Percentiles rank a stretch among this genome's conserved stretches.
Evolutionary conservation across 306 rosid species (phyloP).

Genomic region (Vigna trinervia): DNA sequence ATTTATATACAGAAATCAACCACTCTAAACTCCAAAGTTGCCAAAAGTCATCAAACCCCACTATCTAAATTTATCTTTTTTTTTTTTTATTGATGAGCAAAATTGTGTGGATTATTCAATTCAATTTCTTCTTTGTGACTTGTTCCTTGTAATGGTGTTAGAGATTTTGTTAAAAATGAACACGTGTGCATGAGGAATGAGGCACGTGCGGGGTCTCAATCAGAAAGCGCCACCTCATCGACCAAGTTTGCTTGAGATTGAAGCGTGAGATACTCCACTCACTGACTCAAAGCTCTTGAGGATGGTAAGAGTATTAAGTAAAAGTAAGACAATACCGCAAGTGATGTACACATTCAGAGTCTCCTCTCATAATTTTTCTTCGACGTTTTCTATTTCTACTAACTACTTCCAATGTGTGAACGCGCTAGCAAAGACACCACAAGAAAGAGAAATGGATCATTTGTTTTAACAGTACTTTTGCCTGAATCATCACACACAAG

Average conservation of each 20-base stretch:
- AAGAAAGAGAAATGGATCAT: neutral
- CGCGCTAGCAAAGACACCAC: neutral
- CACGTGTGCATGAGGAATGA: conserved; percentile 45
- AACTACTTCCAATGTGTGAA: conserved; percentile 19
- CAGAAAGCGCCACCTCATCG: conserved; percentile 68
- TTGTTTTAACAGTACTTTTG: neutral
- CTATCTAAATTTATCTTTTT: conserved; percentile 25
- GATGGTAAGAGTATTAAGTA: conserved; percentile 22
- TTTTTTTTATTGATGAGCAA: neutral
- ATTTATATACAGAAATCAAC: conserved; percentile 47
- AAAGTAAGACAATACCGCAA: conserved; percentile 43
- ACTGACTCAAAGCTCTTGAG: conserved; percentile 1
- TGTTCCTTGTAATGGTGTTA: neutral
- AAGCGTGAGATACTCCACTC: conserved; percentile 57
- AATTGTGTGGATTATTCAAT: neutral
- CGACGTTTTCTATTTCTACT: neutral
- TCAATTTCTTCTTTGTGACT: neutral
- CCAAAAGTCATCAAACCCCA: conserved; percentile 31
- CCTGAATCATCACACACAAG: neutral
- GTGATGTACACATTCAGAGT: conserved; percentile 24
- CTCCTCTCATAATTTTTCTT: neutral
- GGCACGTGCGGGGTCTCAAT: conserved; percentile 58
- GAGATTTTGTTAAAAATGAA: neutral
- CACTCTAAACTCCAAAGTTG: conserved; percentile 39
- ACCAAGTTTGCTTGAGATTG: conserved; percentile 59